A percentile compares a stretch with the other conserved stretches of the same genome.
These are phyloP conservation scores for Taxawa tesnikishii DNA, from an alignment of 2,329 filamentous ascomycete genomes.

Conservation along the genomic window DNA sequence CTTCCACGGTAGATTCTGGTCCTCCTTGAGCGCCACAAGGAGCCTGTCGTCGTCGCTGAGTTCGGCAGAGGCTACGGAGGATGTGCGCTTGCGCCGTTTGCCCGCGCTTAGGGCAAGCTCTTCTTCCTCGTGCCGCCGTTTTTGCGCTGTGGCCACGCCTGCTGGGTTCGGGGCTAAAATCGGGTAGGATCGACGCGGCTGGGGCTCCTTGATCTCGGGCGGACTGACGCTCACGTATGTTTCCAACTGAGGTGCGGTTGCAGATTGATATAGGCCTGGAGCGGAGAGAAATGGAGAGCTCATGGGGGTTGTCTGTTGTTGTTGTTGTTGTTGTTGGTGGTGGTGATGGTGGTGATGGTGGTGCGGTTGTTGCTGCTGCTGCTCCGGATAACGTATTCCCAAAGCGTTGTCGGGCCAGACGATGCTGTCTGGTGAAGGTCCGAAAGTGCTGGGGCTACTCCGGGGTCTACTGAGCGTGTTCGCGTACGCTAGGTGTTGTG, in stretches of 20 bases:
- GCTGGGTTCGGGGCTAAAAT: constrained; percentile 31
- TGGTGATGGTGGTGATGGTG: constrained; percentile 13
- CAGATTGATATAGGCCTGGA: too few species aligned
- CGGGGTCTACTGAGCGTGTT: constrained; percentile 17
- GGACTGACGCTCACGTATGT: too few species aligned
- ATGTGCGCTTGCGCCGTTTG: constrained; percentile 24
- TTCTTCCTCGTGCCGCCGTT: too few species aligned
- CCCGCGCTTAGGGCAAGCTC: too few species aligned
- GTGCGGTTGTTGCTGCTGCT: constrained; percentile 14
- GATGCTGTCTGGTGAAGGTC: constrained; percentile 22
- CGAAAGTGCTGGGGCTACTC: constrained; percentile 31
- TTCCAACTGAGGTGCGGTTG: background rate
- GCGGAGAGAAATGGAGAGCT: constrained; percentile 9
- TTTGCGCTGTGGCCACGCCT: constrained; percentile 26
- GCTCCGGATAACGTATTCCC: constrained; percentile 24
- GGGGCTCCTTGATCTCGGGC: constrained; percentile 21
- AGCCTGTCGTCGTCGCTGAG: constrained; percentile 37
- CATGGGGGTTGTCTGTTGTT: constrained; percentile 17
- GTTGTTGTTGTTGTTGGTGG: too few species aligned
- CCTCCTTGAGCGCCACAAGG: constrained; percentile 38
- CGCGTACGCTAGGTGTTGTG: constrained; percentile 6
- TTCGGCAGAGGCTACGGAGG: constrained; percentile 14
- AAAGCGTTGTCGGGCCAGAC: constrained; percentile 27
- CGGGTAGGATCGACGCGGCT: constrained; percentile 28
- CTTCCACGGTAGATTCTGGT: constrained; percentile 41